A percentile compares a stretch with the other conserved stretches of the same genome.
These are phyloP conservation scores for Colletotrichum acutatum DNA, from an alignment of 2,329 filamentous ascomycete species.

Conservation along the genomic window DNA sequence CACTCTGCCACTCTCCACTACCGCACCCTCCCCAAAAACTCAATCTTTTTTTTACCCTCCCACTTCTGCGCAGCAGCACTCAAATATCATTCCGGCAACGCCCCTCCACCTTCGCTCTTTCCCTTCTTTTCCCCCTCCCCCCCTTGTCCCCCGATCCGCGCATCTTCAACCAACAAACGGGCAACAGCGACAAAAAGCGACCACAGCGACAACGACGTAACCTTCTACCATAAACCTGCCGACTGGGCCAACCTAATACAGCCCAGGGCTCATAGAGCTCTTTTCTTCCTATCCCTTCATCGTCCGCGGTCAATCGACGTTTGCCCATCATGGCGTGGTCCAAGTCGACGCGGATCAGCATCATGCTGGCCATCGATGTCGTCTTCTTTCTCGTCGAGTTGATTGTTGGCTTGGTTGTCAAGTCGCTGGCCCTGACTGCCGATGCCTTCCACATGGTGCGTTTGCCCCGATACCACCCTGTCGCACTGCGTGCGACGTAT, in stretches of 20 bases:
- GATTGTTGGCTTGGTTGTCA: conserved; percentile 84
- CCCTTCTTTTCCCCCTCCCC: neutral
- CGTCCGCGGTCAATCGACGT: neutral
- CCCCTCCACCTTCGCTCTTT: conserved; percentile 9
- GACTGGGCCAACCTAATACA: conserved; percentile 14
- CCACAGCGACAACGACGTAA: conserved; percentile 9
- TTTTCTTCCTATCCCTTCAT: neutral
- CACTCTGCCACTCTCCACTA: neutral
- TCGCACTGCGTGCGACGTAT: conserved; percentile 33
- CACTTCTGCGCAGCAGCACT: neutral
- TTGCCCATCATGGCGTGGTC: conserved; percentile 78
- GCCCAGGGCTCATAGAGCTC: conserved; percentile 20
- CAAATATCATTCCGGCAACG: conserved; percentile 20
- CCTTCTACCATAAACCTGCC: neutral
- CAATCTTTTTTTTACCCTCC: neutral
- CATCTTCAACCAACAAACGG: conserved; percentile 4
- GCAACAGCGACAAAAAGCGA: conserved; percentile 13
- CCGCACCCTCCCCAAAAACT: conserved; percentile 11
- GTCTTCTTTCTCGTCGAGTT: conserved; percentile 93
- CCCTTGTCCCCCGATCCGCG: neutral
- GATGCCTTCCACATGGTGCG: conserved; percentile 98
- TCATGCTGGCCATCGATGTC: conserved; percentile 91
- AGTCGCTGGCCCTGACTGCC: conserved; percentile 92
- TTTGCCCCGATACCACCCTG: conserved; percentile 24
- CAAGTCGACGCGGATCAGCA: conserved; percentile 90